Conservation (phyloP, 306 rosid genomes). For the Gleditsia sinensis region DNA sequence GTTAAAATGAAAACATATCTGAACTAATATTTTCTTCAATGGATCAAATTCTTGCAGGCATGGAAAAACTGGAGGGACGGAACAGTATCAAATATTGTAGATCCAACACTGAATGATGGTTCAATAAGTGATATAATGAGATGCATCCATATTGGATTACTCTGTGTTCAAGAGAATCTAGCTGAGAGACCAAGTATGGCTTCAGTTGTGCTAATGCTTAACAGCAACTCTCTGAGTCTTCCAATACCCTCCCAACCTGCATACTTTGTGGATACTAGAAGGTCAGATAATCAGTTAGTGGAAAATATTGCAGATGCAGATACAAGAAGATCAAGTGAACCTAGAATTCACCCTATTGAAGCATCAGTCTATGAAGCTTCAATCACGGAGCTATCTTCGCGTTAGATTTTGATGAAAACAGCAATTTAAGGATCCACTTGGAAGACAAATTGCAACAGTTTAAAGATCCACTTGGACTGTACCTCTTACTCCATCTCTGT, state of each 20-base stretch:
- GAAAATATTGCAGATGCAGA: no score
- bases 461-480: no score
- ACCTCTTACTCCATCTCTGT: no score
- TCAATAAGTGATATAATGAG: conserved; percentile 25
- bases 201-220: conserved; percentile 30
- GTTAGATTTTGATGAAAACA: background rate
- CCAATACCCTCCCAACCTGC: conserved; percentile 26
- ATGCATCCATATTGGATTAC: conserved; percentile 46
- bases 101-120: conserved; percentile 9
- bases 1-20: background rate
- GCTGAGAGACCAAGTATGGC: conserved; percentile 42
- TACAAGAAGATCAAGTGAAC: background rate
- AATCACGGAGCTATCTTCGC: conserved; percentile 23
- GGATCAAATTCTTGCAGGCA: conserved; percentile 25
- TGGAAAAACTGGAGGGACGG: conserved; percentile 44
- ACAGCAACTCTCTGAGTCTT: conserved; percentile 19
- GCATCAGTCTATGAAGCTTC: background rate
- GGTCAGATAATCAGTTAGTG: no score
- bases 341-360: background rate
- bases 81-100: conserved; percentile 24
- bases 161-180: conserved; percentile 39
- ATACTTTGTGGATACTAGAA: background rate
- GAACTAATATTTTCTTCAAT: background rate
- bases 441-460: no score
- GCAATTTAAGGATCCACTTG: no score